Evolutionary conservation across 768 basidiomycete genomes (phyloP).

Genomic region (Boletales sp.): DNA sequence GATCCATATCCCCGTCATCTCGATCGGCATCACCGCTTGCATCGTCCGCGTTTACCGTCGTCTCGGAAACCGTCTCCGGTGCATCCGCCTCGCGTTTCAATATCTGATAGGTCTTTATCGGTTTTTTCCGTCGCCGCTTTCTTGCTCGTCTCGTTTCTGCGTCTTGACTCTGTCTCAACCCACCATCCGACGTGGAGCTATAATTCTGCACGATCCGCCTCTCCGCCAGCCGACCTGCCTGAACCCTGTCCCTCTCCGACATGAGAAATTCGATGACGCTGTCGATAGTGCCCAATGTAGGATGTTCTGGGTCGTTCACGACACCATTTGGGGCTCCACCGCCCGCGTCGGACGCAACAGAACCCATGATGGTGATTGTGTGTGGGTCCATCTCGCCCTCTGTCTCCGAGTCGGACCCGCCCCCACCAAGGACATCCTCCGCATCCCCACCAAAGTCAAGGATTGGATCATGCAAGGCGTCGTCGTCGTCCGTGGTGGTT

Average conservation of each 20-base stretch:
- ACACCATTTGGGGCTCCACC: constrained; percentile 23
- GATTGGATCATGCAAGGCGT: neutral
- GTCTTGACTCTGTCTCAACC: constrained; percentile 36
- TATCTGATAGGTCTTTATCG: constrained; percentile 27
- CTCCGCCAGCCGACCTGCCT: constrained; percentile 37
- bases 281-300: constrained; percentile 71
- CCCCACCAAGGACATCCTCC: constrained; percentile 10
- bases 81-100: constrained; percentile 20
- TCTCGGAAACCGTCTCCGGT: constrained; percentile 21
- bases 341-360: constrained; percentile 19
- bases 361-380: constrained; percentile 26
- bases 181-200: constrained; percentile 35
- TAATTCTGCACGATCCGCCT: constrained; percentile 24
- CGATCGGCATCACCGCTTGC: constrained; percentile 26
- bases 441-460: neutral
- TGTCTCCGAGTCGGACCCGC: constrained; percentile 32
- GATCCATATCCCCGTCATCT: constrained; percentile 14
- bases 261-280: constrained; percentile 74
- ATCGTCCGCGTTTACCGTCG: constrained; percentile 20
- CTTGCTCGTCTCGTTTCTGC: constrained; percentile 37
- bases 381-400: constrained; percentile 34
- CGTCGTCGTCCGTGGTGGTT: constrained; percentile 14
- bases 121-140: constrained; percentile 39
- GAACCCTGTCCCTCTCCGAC: constrained; percentile 60
- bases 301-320: constrained; percentile 38